These are phyloP conservation scores for Zygosaccharomyces rouxii DNA, from an alignment of 805 yeast genomes.

Conservation along the genomic window DNA sequence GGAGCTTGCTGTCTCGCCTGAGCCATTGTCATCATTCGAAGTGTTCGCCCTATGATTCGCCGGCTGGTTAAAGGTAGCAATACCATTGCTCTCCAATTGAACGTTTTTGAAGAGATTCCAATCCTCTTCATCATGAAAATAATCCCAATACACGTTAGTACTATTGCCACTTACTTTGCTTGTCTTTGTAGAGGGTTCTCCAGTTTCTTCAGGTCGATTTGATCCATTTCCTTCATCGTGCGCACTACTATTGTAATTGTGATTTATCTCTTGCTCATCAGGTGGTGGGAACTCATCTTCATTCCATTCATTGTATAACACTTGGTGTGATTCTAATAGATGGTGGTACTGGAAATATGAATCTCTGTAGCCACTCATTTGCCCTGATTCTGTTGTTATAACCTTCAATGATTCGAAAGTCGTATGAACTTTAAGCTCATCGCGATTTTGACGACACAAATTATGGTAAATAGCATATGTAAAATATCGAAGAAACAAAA, in stretches of 20 bases:
- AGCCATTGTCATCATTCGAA: background rate
- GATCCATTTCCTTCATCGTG: constrained; percentile 6
- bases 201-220: constrained; percentile 3
- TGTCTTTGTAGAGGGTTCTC: constrained; percentile 4
- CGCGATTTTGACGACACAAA: constrained; percentile 1
- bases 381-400: background rate
- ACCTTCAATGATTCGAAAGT: background rate
- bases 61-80: constrained; percentile 17
- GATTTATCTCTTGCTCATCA: constrained; percentile 20
- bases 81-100: constrained; percentile 28
- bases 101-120: constrained; percentile 28
- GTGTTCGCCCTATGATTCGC: background rate
- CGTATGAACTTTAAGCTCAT: background rate
- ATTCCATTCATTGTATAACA: constrained; percentile 31
- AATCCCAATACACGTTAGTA: constrained; percentile 29
- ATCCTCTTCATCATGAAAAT: constrained; percentile 32
- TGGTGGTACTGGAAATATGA: constrained; percentile 31
- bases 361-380: constrained; percentile 23
- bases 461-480: background rate
- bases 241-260: constrained; percentile 11
- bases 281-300: constrained; percentile 29
- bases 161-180: constrained; percentile 5
- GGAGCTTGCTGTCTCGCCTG: constrained; percentile 3
- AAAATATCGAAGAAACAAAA: background rate
- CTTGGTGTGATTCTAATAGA: constrained; percentile 22